phyloP scores from a whole-genome alignment of 2,329 filamentous ascomycete genomes.

The Leptodontidium sp. region DNA sequence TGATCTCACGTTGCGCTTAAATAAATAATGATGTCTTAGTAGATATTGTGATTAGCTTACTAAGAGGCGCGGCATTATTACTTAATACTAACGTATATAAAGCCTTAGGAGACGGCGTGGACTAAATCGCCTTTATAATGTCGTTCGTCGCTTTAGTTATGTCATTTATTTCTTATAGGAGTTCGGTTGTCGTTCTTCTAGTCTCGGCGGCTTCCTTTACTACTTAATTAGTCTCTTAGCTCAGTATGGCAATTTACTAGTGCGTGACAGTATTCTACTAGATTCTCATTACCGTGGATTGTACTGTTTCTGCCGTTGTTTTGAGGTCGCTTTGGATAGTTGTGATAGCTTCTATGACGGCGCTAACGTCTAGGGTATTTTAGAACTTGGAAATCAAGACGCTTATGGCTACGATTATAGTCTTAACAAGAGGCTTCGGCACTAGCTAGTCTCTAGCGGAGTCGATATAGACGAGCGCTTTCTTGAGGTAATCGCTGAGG shows the following conservation, averaged over 20 bases:
- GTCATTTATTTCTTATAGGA: constrained; percentile 24
- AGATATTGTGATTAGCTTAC: constrained; percentile 35
- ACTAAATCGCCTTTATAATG: constrained; percentile 14
- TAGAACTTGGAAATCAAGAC: too few relatives aligned
- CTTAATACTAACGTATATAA: constrained; percentile 6
- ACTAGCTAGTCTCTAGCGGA: too few relatives aligned
- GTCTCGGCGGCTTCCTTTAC: constrained; percentile 19
- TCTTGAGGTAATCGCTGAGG: too few relatives aligned
- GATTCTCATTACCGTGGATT: constrained; percentile 21
- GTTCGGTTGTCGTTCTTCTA: constrained; percentile 20
- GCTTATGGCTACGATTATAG: too few relatives aligned
- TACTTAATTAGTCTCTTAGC: constrained; percentile 24
- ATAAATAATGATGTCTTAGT: constrained; percentile 29
- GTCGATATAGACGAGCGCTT: too few relatives aligned
- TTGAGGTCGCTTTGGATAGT: too few relatives aligned
- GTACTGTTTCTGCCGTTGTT: too few relatives aligned
- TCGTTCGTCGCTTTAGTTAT: too few relatives aligned
- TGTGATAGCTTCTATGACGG: too few relatives aligned
- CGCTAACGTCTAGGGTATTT: too few relatives aligned
- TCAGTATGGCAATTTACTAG: constrained; percentile 19
- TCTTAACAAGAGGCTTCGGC: too few relatives aligned
- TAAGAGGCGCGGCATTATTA: constrained; percentile 26
- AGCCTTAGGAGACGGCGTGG: constrained; percentile 3
- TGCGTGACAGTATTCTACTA: constrained; percentile 21
- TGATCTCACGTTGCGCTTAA: too few relatives aligned